Conservation (phyloP, 768 basidiomycete species). For the Infundibulicybe gibba region DNA sequence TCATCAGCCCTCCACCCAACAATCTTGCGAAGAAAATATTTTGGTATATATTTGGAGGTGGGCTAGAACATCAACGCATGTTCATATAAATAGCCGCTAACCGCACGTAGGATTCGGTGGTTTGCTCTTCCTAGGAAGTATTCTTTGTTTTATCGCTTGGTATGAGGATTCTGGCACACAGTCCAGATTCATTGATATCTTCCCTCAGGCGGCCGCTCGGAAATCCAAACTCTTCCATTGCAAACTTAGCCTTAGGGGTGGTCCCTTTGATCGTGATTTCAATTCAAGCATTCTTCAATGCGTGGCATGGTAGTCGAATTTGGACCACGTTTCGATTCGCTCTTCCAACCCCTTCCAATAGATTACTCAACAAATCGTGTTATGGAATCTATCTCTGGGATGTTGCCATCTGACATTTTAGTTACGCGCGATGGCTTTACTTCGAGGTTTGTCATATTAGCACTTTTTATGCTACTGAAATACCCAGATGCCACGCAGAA, state of each 20-base stretch:
- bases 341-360: background rate
- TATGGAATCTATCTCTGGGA: slow-evolving; percentile 62
- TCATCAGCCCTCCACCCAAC: slow-evolving; percentile 43
- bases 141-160: slow-evolving; percentile 55
- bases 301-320: slow-evolving; percentile 29
- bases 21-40: slow-evolving; percentile 40
- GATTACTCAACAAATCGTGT: slow-evolving; percentile 58
- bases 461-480: background rate
- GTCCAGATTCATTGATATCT: too few relatives aligned
- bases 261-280: slow-evolving; percentile 42
- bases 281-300: slow-evolving; percentile 40
- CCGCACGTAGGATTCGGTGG: slow-evolving; percentile 30
- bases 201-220: slow-evolving; percentile 53
- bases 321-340: background rate
- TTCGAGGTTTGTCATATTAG: slow-evolving; percentile 15
- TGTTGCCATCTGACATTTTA: slow-evolving; percentile 62
- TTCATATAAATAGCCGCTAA: too few relatives aligned
- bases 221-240: slow-evolving; percentile 42
- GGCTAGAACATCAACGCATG: background rate
- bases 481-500: background rate
- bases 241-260: slow-evolving; percentile 60
- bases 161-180: slow-evolving; percentile 6
- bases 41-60: slow-evolving; percentile 48
- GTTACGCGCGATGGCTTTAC: slow-evolving; percentile 47
- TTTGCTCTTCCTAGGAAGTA: slow-evolving; percentile 38